A percentile compares a stretch with the other conserved stretches of the same genome.
These are phyloP conservation scores for Beverwykella pulmonaria DNA, from an alignment of 495 filamentous ascomycete species.

Conservation along the genomic window DNA sequence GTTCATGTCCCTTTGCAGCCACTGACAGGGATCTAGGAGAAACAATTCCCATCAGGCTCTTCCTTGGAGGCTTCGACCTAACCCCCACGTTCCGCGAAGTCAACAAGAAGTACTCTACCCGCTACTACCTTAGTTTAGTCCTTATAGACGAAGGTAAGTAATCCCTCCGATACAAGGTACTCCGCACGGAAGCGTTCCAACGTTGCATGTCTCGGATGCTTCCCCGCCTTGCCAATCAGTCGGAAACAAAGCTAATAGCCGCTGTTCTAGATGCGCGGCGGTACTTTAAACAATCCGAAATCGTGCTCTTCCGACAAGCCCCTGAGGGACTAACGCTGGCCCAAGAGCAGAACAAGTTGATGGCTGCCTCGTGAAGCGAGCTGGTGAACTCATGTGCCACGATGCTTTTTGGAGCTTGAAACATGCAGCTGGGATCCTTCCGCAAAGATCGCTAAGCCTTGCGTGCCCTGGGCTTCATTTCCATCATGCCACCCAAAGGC, in stretches of 20 bases:
- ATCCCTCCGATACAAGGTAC: background rate
- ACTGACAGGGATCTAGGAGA: constrained; percentile 63
- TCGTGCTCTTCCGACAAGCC: constrained; percentile 93
- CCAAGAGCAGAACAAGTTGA: constrained; percentile 40
- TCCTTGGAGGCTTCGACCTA: constrained; percentile 96
- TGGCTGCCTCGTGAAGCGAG: constrained; percentile 32
- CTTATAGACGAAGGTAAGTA: constrained; percentile 88
- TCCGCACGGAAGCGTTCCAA: background rate
- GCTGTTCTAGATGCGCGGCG: constrained; percentile 74
- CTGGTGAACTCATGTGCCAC: background rate
- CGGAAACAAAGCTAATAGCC: constrained; percentile 9
- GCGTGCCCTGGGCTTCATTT: background rate
- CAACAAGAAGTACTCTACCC: constrained; percentile 99
- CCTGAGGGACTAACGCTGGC: constrained; percentile 58
- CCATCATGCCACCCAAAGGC: background rate
- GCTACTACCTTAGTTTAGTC: constrained; percentile 96
- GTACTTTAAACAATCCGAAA: constrained; percentile 99
- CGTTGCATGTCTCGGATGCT: constrained; percentile 1
- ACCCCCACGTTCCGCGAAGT: constrained; percentile 99
- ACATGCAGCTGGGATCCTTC: background rate
- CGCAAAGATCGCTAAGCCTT: background rate
- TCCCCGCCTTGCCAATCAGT: constrained; percentile 7
- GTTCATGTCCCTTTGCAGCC: constrained; percentile 1
- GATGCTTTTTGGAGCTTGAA: background rate
- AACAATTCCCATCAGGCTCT: constrained; percentile 96